Conservation (phyloP, 2,329 filamentous ascomycete species). For the Rhexocercosporidium sp. region DNA sequence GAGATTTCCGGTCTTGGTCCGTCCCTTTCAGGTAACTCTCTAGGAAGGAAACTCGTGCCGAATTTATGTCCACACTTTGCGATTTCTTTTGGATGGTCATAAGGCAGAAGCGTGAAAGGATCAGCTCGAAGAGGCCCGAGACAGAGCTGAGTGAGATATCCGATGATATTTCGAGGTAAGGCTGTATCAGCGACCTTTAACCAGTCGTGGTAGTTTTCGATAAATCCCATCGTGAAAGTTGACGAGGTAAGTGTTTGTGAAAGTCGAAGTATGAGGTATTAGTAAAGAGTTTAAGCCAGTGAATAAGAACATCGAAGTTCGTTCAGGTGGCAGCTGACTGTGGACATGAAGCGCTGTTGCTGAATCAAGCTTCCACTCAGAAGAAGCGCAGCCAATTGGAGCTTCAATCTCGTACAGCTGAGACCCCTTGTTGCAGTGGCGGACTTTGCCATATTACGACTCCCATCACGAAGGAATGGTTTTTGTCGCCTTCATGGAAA, state of each 20-base stretch:
- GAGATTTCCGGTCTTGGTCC: slow-evolving; percentile 30
- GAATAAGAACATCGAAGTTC: neutral
- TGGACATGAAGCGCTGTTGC: neutral
- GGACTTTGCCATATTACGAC: neutral
- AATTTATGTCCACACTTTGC: slow-evolving; percentile 30
- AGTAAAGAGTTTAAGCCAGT: neutral
- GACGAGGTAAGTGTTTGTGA: neutral
- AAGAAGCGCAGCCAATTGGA: neutral
- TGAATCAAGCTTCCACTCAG: neutral
- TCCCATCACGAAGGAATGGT: neutral
- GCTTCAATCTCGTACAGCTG: slow-evolving; percentile 9
- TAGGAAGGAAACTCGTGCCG: slow-evolving; percentile 26
- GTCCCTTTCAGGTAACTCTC: slow-evolving; percentile 27
- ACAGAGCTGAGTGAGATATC: slow-evolving; percentile 33
- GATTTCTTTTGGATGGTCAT: slow-evolving; percentile 32
- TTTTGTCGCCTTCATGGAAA: slow-evolving; percentile 39
- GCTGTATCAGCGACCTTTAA: slow-evolving; percentile 34
- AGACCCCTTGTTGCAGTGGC: neutral
- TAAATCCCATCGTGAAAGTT: slow-evolving; percentile 5
- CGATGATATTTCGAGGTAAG: slow-evolving; percentile 33
- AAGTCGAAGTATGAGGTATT: neutral
- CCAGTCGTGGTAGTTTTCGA: slow-evolving; percentile 34
- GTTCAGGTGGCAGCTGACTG: neutral
- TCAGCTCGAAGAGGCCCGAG: slow-evolving; percentile 30
- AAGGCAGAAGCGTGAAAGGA: slow-evolving; percentile 29